Percentiles rank a stretch among this genome's conserved stretches.
These are phyloP conservation scores for Alternaria hordeiaustralica DNA, from an alignment of 2,329 filamentous ascomycete species.

Conservation along the genomic window DNA sequence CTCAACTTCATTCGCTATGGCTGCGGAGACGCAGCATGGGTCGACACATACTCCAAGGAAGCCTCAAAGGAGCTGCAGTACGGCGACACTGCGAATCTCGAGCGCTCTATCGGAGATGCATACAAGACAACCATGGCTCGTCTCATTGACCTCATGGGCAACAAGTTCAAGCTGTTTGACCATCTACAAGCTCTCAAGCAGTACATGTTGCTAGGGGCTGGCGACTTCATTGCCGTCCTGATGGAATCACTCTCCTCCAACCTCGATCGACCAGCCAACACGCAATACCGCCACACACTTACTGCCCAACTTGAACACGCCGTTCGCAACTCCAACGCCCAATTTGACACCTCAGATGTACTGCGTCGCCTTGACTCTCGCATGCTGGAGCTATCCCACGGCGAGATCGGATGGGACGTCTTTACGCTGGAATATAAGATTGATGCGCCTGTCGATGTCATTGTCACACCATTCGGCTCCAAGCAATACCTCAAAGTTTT, in stretches of 20 bases:
- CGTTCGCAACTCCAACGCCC: conserved; percentile 94
- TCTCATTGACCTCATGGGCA: conserved; percentile 89
- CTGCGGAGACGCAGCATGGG: conserved; percentile 92
- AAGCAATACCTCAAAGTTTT: conserved; percentile 98
- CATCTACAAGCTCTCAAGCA: conserved; percentile 92
- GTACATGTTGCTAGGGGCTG: conserved; percentile 92
- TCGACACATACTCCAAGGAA: conserved; percentile 91
- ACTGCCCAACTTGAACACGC: conserved; percentile 98
- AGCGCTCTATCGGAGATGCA: conserved; percentile 93
- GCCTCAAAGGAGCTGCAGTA: conserved; percentile 92
- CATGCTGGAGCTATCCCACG: conserved; percentile 95
- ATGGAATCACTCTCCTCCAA: conserved; percentile 97
- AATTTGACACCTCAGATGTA: conserved; percentile 92
- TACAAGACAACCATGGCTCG: conserved; percentile 98
- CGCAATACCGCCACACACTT: conserved; percentile 93
- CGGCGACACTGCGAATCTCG: conserved; percentile 88
- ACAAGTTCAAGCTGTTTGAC: conserved; percentile 93
- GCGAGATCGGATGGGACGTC: conserved; percentile 98
- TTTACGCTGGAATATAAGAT: conserved; percentile 99
- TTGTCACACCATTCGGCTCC: conserved; percentile 93
- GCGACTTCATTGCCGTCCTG: conserved; percentile 93
- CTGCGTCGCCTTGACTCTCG: conserved; percentile 92
- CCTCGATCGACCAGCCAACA: conserved; percentile 92
- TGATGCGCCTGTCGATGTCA: conserved; percentile 93
- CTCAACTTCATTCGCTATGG: conserved; percentile 98